Evolutionary conservation across 305 asterid genomes (phyloP), one percentile per base, ranked within the genome.

Genomic region (Rubia peregrina): DNA sequence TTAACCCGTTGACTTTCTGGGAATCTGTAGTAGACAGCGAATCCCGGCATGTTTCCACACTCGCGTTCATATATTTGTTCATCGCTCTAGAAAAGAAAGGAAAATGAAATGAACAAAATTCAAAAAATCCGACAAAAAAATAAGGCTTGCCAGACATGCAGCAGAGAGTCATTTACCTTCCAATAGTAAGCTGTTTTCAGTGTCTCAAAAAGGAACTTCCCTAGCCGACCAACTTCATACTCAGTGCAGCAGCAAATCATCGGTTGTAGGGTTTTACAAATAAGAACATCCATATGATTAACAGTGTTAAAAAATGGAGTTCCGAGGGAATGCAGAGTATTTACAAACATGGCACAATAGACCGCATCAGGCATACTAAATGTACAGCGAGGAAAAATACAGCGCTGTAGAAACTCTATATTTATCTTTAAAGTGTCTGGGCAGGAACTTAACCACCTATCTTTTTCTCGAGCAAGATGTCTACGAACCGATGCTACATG

Each of bases 191-290:
- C 99, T 73, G 91, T 92, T 86, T 85, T 95, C 79, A 95, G 75
- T 6, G 99, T 95, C 89, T 95, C 99, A 74, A 75, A 92, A 33
- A 95, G 81, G 82, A 95, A 95, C 80, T 91, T 90, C 71, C 98
- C 98, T 36, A 95, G 91, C 75, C 99, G 97, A 72, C 97, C 97
- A 70, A 80, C 99, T 85, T 95, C 99, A 87, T 88, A 95, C 90
- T 95, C 99, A 9, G 99, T 92, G 90, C 99, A 89, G 86, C 99
- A 91, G 82, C 98, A 95, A 83, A 95, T 95, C 98, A 92, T 95
- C 10, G 99, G 99, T 89, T 95, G 99, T 74, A 95, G 75, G 55
- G 99, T 95, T 86, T 95, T 95, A 81, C 99, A 95, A 81, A 95
- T 95, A 85, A 95, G 83, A 75, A 89, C 98, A 73, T 95, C 99